Percentiles rank a stretch among this genome's conserved stretches.
phyloP scores from a whole-genome alignment of 306 rosid species.

The Astragalus membranaceus region DNA sequence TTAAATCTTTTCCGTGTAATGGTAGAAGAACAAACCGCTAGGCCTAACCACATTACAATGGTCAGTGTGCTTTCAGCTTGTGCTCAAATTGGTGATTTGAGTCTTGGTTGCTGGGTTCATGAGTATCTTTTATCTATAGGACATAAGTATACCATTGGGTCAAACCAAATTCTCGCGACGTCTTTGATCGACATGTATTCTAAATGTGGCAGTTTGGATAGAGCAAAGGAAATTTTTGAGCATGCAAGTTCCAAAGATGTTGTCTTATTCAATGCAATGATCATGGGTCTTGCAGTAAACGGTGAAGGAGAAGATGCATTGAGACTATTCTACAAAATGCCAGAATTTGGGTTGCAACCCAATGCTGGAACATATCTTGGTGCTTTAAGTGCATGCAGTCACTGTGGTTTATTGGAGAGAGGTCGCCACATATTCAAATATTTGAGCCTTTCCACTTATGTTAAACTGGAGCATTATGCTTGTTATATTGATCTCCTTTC shows the following conservation, averaged over 20 bases:
- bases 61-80: slow-evolving; percentile 65
- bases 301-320: slow-evolving; percentile 54
- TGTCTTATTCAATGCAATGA: slow-evolving; percentile 57
- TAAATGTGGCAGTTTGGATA: slow-evolving; percentile 52
- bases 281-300: slow-evolving; percentile 63
- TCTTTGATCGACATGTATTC: slow-evolving; percentile 62
- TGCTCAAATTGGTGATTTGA: slow-evolving; percentile 58
- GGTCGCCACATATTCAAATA: slow-evolving; percentile 43
- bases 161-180: slow-evolving; percentile 58
- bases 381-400: slow-evolving; percentile 51
- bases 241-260: slow-evolving; percentile 42
- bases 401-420: slow-evolving; percentile 43
- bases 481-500: slow-evolving; percentile 64
- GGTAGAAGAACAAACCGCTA: slow-evolving; percentile 26
- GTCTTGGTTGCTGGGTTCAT: slow-evolving; percentile 53
- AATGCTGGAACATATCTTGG: slow-evolving; percentile 51
- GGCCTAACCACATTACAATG: slow-evolving; percentile 55
- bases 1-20: slow-evolving; percentile 39
- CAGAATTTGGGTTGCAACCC: slow-evolving; percentile 40
- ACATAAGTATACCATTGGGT: slow-evolving; percentile 29
- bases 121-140: slow-evolving; percentile 37
- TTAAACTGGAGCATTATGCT: slow-evolving; percentile 50
- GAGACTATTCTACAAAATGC: slow-evolving; percentile 39
- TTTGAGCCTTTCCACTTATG: slow-evolving; percentile 27
- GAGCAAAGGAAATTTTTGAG: slow-evolving; percentile 55